Conservation (phyloP, 1,284 basidiomycete species). For the Melampsora americana region DNA sequence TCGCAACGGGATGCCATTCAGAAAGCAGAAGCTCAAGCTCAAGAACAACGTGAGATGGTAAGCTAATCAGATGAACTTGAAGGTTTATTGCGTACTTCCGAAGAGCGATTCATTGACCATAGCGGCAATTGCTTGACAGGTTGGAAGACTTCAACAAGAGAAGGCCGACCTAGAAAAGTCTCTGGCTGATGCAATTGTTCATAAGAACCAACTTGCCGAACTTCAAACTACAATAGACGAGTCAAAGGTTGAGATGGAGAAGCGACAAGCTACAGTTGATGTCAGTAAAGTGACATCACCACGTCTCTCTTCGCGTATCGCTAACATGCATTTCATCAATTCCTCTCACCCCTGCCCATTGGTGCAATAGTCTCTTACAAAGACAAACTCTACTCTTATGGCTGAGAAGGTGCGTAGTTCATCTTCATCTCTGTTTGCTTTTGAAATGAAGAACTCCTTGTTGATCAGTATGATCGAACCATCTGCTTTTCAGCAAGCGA, state of each 20-base stretch:
- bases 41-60: constrained; percentile 21
- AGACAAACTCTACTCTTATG: constrained; percentile 1
- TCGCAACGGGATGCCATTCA: constrained; percentile 17
- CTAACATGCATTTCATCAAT: neutral
- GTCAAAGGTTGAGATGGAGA: constrained; percentile 23
- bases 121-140: neutral
- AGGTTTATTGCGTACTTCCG: neutral
- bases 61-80: neutral
- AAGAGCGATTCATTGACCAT: neutral
- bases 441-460: neutral
- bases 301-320: neutral
- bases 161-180: constrained; percentile 15
- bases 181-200: constrained; percentile 15
- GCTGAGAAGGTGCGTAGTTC: constrained; percentile 11
- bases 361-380: constrained; percentile 5
- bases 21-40: constrained; percentile 22
- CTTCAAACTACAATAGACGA: constrained; percentile 29
- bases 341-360: neutral
- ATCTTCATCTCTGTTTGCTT: neutral
- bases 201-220: constrained; percentile 11
- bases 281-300: constrained; percentile 5
- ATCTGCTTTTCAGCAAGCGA: constrained; percentile 12
- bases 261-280: constrained; percentile 15
- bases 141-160: constrained; percentile 29
- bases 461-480: neutral